These are phyloP conservation scores for Setaria viridis DNA, from an alignment of 202 grass and related monocot genomes.

Conservation along the genomic window DNA sequence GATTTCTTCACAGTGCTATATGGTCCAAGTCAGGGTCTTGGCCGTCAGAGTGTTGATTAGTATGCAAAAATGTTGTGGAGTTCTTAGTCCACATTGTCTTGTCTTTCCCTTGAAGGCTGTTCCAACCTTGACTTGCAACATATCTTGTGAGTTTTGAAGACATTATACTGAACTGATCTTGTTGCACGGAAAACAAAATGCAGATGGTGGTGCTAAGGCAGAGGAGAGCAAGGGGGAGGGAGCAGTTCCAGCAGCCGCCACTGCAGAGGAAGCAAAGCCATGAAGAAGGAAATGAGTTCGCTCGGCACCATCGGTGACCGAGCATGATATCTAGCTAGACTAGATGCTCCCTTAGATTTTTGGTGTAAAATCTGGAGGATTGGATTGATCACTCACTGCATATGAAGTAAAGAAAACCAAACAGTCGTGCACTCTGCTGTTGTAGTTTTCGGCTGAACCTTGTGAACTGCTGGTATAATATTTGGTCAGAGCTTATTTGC, in stretches of 20 bases:
- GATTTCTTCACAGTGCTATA: constrained; percentile 1
- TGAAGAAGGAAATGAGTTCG: constrained; percentile 24
- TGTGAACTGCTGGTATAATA: constrained; percentile 9
- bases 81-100: neutral
- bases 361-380: constrained; percentile 40
- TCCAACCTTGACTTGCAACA: neutral
- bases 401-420: constrained; percentile 17
- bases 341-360: constrained; percentile 20
- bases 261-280: constrained; percentile 39
- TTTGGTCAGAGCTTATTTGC: neutral
- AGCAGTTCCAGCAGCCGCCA: constrained; percentile 18
- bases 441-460: constrained; percentile 32
- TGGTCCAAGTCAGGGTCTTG: constrained; percentile 13
- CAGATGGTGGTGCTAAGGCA: neutral
- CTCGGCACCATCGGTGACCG: neutral
- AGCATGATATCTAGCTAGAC: constrained; percentile 25
- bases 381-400: constrained; percentile 23
- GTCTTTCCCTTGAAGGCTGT: neutral
- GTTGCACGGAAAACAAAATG: neutral
- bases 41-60: neutral
- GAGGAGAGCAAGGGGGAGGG: constrained; percentile 37
- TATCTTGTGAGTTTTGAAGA: neutral
- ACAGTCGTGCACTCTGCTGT: neutral
- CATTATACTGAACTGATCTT: constrained; percentile 2
- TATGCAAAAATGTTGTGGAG: neutral